Base-by-base conservation (phyloP, 805 yeast species). In the Candida nanaspora region DNA sequence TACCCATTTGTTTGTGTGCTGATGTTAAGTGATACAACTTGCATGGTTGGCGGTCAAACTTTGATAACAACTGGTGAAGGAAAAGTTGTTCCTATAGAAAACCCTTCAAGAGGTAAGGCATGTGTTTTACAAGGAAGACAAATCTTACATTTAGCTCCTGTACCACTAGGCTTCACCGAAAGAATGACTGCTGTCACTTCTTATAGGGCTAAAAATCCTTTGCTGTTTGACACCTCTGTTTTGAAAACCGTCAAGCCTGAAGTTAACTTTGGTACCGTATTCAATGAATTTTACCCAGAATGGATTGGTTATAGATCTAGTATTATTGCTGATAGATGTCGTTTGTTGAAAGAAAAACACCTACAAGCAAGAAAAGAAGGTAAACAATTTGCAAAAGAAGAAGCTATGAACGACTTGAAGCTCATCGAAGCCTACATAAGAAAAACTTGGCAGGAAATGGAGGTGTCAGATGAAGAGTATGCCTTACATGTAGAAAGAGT, bases 1-100 rank as follows among this genome's bases (percentile, higher is more conserved):
- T 76, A 75, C 41, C 82, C 82, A n/a, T 76, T 74, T 52, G 82
- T 77, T 18, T 78, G 82, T 56, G 83, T 78, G 14, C 62, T 77
- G 44, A 78, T 78, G 84, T 52, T 78, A 35, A 70, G 77, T 23
- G 81, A 76, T 51, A 78, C 83, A 7, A 47, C 69, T 3, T 57
- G 64, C 35, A 76, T 77, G 82, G 61, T 71, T 53, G 82, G 82
- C 20, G 82, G 82, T 37, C 82, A 76, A 52, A 76, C 82, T 2
- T 63, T 72, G 23, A 62, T 76, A 46, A 65, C 72, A 46, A 72
- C 65, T 56, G 76, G 75, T 4, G 54, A 61, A 32, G 66, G 66
- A 11, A 59, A 57, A 36, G 41, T 58, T 33, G 46, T 57, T 15
- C 51, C 56, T 11, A 56, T 59, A 16, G 51, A 58, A 1, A 73